Percentiles rank a stretch among this genome's conserved stretches.
These are phyloP conservation scores for Begonia masoniana DNA, from an alignment of 306 rosid genomes.

Conservation along the genomic window DNA sequence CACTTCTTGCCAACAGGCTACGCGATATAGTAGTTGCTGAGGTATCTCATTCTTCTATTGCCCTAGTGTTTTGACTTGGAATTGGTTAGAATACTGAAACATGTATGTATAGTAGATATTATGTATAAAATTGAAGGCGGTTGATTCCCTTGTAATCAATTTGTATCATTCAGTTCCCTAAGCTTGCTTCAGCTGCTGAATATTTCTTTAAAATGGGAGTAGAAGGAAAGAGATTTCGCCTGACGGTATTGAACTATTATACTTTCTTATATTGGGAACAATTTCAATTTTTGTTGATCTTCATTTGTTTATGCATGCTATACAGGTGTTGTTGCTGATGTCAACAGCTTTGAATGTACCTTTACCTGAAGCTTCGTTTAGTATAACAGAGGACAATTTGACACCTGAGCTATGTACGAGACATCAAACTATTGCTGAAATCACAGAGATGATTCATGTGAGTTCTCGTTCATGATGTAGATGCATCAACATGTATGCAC, in stretches of 20 bases:
- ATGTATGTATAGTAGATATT: background rate
- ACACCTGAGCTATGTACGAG: conserved; percentile 52
- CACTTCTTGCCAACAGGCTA: conserved; percentile 59
- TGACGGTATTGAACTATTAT: conserved; percentile 49
- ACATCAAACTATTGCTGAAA: conserved; percentile 87
- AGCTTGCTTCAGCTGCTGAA: conserved; percentile 95
- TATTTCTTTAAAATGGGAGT: conserved; percentile 90
- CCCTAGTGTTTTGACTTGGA: conserved; percentile 2
- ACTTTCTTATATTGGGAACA: background rate
- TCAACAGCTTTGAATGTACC: conserved; percentile 61
- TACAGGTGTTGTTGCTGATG: conserved; percentile 85
- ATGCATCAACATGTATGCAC: conserved; percentile 6
- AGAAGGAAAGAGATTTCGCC: conserved; percentile 96
- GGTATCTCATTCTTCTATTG: conserved; percentile 34
- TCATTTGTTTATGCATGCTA: conserved; percentile 1
- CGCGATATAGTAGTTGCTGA: conserved; percentile 73
- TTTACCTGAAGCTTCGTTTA: conserved; percentile 19
- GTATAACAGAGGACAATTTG: conserved; percentile 26
- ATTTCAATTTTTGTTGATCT: background rate
- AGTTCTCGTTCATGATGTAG: conserved; percentile 23
- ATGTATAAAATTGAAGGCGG: background rate
- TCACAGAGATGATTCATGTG: conserved; percentile 97
- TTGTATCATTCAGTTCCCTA: conserved; percentile 61
- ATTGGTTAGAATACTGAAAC: background rate
- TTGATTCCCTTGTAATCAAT: background rate